Evolutionary conservation across 768 basidiomycete species (phyloP), one percentile per base, ranked within the genome.

Genomic region (Tulasnella sp.): DNA sequence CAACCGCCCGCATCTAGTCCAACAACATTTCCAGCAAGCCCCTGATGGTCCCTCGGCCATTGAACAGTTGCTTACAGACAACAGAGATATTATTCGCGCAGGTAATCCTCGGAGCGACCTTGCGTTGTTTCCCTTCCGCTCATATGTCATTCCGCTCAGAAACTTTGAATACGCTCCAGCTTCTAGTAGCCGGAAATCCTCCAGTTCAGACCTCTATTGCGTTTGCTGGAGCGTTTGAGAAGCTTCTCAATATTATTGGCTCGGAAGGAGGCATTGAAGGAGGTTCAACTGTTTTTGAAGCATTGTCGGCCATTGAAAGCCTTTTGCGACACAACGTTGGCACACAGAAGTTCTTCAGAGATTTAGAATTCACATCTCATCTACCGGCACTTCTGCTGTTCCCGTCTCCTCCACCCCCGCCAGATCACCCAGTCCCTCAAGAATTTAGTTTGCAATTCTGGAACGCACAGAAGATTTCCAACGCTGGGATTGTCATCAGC

Each of bases 281-380:
- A 19, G 95, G 95, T 12, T 86, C 91, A 74, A 91, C 93, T 58
- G 89, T 93, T 0, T 91, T 93, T 79, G 91, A 95, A 79, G 93
- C 93, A n/a, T 84, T 99, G 76, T 86, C 88, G 22, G 95, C 93
- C 79, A 89, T 95, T 19, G 95, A 95, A 78, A 88, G 88, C n/a
- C 84, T 99, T 29, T 85, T 99, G 78, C 88, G 94, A 37, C 97
- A 93, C 84, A 99, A 99, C 83, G 89, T 90, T 34, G 96, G 95
- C 12, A 99, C 99, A 82, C 96, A 99, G 95, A 97, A 95, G 81
- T 99, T 97, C 85, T 97, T 99, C 85, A 91, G 93, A 69, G 96
- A 96, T 84, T 93, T 94, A 1, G 82, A 91, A 78, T 84, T 96
- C 79, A 87, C 91, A 79, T 83, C 91, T 77, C 80, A 91, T 75